These are phyloP conservation scores for Potentilla sterilis DNA, from an alignment of 306 rosid genomes.

Conservation along the genomic window DNA sequence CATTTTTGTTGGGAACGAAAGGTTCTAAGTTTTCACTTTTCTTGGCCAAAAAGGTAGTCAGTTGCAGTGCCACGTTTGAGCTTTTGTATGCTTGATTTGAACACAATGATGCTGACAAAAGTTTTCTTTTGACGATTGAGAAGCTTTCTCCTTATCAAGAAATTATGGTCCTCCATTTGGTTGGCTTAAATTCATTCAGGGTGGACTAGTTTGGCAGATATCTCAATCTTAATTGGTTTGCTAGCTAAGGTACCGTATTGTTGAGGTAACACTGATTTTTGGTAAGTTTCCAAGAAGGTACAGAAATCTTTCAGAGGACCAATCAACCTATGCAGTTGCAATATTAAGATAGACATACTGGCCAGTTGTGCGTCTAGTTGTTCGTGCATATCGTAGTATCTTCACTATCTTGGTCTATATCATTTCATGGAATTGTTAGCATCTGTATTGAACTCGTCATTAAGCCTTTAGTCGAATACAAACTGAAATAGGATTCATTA, in stretches of 20 bases:
- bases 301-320: neutral
- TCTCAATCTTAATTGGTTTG: neutral
- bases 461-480: too few species aligned
- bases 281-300: neutral
- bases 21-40: slow-evolving; percentile 47
- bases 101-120: slow-evolving; percentile 3
- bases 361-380: too few species aligned
- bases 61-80: slow-evolving; percentile 37
- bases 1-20: slow-evolving; percentile 39
- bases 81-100: neutral
- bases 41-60: neutral
- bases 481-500: too few species aligned
- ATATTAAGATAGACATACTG: neutral
- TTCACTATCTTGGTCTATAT: too few species aligned
- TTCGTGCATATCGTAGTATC: too few species aligned
- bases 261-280: neutral
- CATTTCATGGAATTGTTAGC: too few species aligned
- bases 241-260: slow-evolving; percentile 1
- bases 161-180: slow-evolving; percentile 10
- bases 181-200: neutral
- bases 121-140: slow-evolving; percentile 7
- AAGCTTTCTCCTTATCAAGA: slow-evolving; percentile 10
- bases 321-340: neutral
- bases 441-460: too few species aligned
- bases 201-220: neutral